phyloP scores from a whole-genome alignment of 306 rosid genomes.

The Ammopiptanthus mongolicus region DNA sequence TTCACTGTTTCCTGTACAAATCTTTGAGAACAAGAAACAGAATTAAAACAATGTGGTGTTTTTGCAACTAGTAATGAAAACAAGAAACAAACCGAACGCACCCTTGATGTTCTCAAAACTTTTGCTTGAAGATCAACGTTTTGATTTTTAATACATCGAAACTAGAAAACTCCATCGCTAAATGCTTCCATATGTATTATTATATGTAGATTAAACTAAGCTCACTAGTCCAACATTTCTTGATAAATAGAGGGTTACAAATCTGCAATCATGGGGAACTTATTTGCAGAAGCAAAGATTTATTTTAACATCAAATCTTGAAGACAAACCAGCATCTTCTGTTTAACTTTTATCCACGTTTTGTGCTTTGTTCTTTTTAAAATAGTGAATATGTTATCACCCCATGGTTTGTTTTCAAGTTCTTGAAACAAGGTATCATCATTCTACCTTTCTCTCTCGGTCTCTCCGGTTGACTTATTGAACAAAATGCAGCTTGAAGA shows the following conservation, averaged over 20 bases:
- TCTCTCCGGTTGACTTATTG: background rate
- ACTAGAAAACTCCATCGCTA: background rate
- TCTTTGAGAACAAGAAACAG: no score
- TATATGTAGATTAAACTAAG: background rate
- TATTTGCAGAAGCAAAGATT: background rate
- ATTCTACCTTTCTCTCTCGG: background rate
- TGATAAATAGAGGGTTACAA: background rate
- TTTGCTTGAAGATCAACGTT: background rate
- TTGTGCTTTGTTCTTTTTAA: background rate
- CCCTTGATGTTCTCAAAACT: background rate
- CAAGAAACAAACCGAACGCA: no score
- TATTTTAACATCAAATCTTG: background rate
- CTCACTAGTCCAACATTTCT: no score
- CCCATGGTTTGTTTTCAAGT: background rate
- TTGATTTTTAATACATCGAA: background rate
- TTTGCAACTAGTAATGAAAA: no score
- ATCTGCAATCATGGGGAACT: background rate
- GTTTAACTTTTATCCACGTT: background rate
- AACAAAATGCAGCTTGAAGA: constrained; percentile 5
- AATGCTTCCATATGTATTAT: background rate
- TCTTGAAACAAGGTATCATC: constrained; percentile 4
- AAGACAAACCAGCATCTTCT: background rate
- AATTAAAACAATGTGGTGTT: no score
- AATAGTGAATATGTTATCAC: background rate
- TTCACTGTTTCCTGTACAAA: no score